Evolutionary conservation across 176 grass and related monocot species (phyloP), one percentile per base, ranked within the genome.

Genomic region (Aegilops bicornis): DNA sequence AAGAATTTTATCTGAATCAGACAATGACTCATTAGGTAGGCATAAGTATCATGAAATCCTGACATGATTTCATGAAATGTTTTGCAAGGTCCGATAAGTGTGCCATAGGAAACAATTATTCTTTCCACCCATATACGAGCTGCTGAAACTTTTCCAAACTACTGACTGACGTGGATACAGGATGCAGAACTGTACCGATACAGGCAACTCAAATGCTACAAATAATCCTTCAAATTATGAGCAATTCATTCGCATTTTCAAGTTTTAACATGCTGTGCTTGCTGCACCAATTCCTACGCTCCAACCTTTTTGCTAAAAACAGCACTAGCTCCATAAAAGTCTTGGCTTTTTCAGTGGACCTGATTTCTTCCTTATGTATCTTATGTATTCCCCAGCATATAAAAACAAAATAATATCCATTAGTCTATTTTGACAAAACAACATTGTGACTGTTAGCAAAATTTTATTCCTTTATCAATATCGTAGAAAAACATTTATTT

Each of bases 281-380:
- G 33, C 56, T 73, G 48, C n/a, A 36, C 35, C 81, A 30, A 68
- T 56, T 83, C 67, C 7, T 17, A 75, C 6, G 72, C 40, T 75
- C 71, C 48, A 60, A 29, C 22, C 54, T 59, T 59, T 72, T 72
- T 60, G 33, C 48, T 3, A 83, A 73, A 73, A 59, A 83, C n/a
- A 73, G 68, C 66, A 71, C n/a, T 61, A 59, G 14, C 24, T 22
- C 32, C 79, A 80, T 80, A 19, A 40, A 29, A 73, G 27, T 10
- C 11, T 73, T 3, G 17, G n/a, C 13, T 25, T 58, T 83, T 60
- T 29, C n/a, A 8, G 27, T 4, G 15, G 16, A 19, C 52, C 54
- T 59, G 19, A 59, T 61, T 83, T 20, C n/a, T 60, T 40, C 42
- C 12, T 19, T 70, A 37, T 20, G n/a, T 22, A 72, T 20, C 12